These are phyloP conservation scores for Bassia scoparia DNA, from an alignment of 148 eudicot species.

Conservation along the genomic window DNA sequence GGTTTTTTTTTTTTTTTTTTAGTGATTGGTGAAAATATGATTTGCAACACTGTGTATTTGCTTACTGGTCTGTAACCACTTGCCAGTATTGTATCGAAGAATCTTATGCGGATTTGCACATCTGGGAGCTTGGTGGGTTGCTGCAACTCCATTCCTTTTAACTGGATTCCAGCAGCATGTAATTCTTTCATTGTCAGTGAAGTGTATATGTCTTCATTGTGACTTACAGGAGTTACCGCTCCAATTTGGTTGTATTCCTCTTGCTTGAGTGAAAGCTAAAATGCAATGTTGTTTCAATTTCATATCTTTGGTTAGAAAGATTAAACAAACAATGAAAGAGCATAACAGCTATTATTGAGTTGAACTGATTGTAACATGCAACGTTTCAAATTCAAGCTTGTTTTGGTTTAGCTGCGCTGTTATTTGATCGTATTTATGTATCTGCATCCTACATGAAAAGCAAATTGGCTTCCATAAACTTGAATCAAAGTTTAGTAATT, in stretches of 20 bases:
- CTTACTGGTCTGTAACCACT: neutral
- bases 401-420: no score
- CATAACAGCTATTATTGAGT: no score
- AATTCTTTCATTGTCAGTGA: neutral
- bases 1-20: neutral
- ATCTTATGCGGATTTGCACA: neutral
- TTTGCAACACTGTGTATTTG: neutral
- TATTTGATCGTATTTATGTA: no score
- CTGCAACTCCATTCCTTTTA: neutral
- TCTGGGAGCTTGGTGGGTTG: neutral
- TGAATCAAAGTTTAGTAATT: no score
- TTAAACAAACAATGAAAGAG: no score
- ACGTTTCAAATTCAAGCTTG: no score
- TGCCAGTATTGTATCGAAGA: neutral
- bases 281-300: neutral
- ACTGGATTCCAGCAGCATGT: neutral
- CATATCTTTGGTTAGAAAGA: no score
- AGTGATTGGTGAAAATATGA: neutral
- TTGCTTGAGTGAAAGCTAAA: neutral
- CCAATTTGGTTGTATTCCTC: neutral
- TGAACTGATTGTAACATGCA: no score
- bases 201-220: neutral
- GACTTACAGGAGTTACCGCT: neutral
- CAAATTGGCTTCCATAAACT: no score
- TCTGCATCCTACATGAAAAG: no score